These are phyloP conservation scores for Mentha longifolia DNA, from an alignment of 257 asterid species.

Conservation along the genomic window DNA sequence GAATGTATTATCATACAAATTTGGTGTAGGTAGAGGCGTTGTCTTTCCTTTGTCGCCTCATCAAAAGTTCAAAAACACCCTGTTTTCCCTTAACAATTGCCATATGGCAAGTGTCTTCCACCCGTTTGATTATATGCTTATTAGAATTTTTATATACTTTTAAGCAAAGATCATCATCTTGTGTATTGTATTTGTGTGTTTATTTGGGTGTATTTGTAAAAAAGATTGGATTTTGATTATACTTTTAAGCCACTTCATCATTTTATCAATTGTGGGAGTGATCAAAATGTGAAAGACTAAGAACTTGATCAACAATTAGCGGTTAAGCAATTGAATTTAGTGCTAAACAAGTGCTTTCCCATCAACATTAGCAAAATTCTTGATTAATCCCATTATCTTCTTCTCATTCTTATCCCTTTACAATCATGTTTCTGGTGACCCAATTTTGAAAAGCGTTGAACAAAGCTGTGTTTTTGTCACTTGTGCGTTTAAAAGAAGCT, in stretches of 20 bases:
- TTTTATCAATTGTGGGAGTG: constrained; percentile 34
- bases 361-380: constrained; percentile 34
- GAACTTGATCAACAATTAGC: constrained; percentile 48
- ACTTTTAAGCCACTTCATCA: constrained; percentile 63
- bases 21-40: constrained; percentile 40
- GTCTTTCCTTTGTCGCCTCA: constrained; percentile 49
- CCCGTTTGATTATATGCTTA: constrained; percentile 12
- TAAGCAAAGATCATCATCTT: constrained; percentile 57
- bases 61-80: constrained; percentile 12
- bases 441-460: constrained; percentile 17
- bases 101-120: constrained; percentile 36
- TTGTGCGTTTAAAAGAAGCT: neutral
- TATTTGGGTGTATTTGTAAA: neutral
- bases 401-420: constrained; percentile 30
- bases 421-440: constrained; percentile 38
- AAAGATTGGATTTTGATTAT: constrained; percentile 17
- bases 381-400: constrained; percentile 3
- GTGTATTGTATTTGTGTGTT: neutral
- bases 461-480: constrained; percentile 20
- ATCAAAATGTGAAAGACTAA: constrained; percentile 41
- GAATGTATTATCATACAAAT: constrained; percentile 11
- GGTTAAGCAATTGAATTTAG: constrained; percentile 66
- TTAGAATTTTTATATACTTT: constrained; percentile 40
- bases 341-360: constrained; percentile 42
- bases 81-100: constrained; percentile 21